These are phyloP conservation scores for Mucor velutinosus DNA, from an alignment of 371 early-diverging fungal genomes.

Conservation along the genomic window DNA sequence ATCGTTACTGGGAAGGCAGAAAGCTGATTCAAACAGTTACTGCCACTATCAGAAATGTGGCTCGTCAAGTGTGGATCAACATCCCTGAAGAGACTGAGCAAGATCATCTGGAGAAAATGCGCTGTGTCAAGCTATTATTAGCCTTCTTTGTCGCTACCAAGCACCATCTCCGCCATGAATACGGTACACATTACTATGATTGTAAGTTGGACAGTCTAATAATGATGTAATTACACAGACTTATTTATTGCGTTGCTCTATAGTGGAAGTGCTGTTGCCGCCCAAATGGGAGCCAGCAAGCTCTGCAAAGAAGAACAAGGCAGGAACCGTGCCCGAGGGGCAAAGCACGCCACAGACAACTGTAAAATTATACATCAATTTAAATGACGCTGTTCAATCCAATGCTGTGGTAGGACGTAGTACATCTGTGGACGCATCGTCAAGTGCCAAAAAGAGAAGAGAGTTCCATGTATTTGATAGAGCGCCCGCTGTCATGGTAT, in stretches of 20 bases:
- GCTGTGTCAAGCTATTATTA: conserved; percentile 71
- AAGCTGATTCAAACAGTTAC: conserved; percentile 64
- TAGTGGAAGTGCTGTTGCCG: conserved; percentile 52
- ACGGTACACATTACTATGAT: conserved; percentile 57
- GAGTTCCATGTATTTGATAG: not conserved
- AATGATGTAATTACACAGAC: conserved; percentile 7
- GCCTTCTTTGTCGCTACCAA: conserved; percentile 73
- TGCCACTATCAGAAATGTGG: conserved; percentile 61
- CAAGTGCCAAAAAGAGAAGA: not conserved
- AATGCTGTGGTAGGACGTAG: not conserved
- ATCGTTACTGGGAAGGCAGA: conserved; percentile 78
- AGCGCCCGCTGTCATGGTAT: conserved; percentile 15
- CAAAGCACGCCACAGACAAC: not conserved
- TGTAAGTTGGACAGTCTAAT: conserved; percentile 22
- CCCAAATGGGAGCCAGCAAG: conserved; percentile 34
- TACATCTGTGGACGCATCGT: not conserved
- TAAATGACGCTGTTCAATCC: not conserved
- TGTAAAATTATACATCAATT: not conserved
- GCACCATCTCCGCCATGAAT: conserved; percentile 74
- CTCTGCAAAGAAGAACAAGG: not conserved
- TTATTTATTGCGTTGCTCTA: not conserved
- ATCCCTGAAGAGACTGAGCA: conserved; percentile 47
- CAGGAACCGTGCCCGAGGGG: not conserved
- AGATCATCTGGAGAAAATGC: conserved; percentile 66
- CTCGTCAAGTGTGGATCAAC: conserved; percentile 69